Evolutionary conservation across 345 rosid species (phyloP).

Genomic region (Populus euphratica): DNA sequence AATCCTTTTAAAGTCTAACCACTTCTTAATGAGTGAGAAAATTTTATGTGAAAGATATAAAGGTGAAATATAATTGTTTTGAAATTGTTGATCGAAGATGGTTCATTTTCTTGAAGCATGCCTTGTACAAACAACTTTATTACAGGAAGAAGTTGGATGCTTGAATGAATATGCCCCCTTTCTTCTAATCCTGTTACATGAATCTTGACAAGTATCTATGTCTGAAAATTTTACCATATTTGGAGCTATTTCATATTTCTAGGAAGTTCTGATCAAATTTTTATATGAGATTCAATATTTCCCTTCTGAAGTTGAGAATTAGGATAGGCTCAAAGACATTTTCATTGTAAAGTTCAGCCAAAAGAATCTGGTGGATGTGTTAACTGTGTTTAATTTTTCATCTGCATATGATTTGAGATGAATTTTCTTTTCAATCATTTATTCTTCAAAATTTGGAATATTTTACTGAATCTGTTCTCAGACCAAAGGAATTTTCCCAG

Average conservation of each 20-base stretch:
- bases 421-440: not conserved
- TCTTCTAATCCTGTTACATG: not conserved
- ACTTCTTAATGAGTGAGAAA: not conserved
- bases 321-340: not conserved
- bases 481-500: not conserved
- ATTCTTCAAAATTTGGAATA: not conserved
- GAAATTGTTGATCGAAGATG: not conserved
- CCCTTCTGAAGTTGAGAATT: not conserved
- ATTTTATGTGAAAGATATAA: not conserved
- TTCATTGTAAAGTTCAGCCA: not conserved
- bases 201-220: not conserved
- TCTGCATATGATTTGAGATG: not conserved
- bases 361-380: not conserved
- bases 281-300: not conserved
- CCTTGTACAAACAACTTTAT: not conserved
- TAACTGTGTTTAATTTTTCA: not conserved
- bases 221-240: not conserved
- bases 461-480: not conserved
- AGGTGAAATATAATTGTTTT: not conserved
- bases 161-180: not conserved
- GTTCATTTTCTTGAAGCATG: not conserved
- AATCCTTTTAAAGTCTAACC: not conserved
- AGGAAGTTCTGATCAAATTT: not conserved
- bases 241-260: not conserved
- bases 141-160: not conserved